Conservation (phyloP, 192 early-diverging fungal genomes). For the Chytriomyces sp. region DNA sequence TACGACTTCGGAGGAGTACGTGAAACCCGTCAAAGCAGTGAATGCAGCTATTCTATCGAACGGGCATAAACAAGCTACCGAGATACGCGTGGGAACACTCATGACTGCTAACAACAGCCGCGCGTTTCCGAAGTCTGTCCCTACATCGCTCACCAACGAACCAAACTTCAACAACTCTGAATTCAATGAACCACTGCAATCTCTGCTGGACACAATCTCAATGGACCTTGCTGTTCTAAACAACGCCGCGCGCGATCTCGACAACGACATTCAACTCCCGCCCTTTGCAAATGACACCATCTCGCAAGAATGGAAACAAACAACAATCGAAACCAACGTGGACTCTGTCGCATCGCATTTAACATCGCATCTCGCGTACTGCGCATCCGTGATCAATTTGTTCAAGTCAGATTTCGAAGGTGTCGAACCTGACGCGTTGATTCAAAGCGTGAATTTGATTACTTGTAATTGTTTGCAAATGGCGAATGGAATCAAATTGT, state of each 20-base stretch:
- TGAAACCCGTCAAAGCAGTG: constrained; percentile 49
- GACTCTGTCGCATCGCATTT: constrained; percentile 55
- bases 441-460: constrained; percentile 47
- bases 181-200: constrained; percentile 54
- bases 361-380: constrained; percentile 52
- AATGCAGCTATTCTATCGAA: constrained; percentile 46
- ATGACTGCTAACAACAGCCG: constrained; percentile 16
- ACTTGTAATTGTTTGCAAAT: constrained; percentile 57
- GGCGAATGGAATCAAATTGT: constrained; percentile 59
- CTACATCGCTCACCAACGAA: not conserved
- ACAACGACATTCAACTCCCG: constrained; percentile 50
- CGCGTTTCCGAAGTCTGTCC: not conserved
- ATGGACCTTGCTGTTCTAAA: constrained; percentile 54
- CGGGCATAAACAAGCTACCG: constrained; percentile 45
- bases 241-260: constrained; percentile 49
- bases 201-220: constrained; percentile 51
- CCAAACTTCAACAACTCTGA: constrained; percentile 26
- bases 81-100: constrained; percentile 39
- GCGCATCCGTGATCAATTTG: constrained; percentile 54
- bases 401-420: constrained; percentile 50
- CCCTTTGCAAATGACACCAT: constrained; percentile 57
- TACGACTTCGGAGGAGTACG: constrained; percentile 61
- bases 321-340: constrained; percentile 61
- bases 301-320: constrained; percentile 57
- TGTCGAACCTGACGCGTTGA: constrained; percentile 62